A percentile compares a stretch with the other conserved stretches of the same genome.
These are phyloP conservation scores for Kazachstania taianensis DNA, from an alignment of 805 yeast genomes.

Conservation along the genomic window DNA sequence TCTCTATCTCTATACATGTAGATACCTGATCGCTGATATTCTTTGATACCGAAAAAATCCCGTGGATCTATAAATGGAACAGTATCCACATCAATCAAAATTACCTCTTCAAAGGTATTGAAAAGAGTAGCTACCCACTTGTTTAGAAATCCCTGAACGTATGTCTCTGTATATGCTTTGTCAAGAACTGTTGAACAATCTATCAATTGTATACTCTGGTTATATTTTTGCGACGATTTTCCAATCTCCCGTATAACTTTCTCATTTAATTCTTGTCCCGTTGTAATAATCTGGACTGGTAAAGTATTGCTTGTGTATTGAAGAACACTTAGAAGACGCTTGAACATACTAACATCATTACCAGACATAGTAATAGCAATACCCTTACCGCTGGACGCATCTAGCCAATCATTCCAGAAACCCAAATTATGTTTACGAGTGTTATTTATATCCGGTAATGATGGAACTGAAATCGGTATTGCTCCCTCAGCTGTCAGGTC, in stretches of 20 bases:
- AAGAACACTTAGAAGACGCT: slow-evolving; percentile 17
- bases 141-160: slow-evolving; percentile 24
- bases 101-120: slow-evolving; percentile 41
- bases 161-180: slow-evolving; percentile 8
- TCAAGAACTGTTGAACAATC: slow-evolving; percentile 17
- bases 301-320: slow-evolving; percentile 15
- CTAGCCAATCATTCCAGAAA: slow-evolving; percentile 21
- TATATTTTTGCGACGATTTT: slow-evolving; percentile 5
- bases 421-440: slow-evolving; percentile 12
- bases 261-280: slow-evolving; percentile 16
- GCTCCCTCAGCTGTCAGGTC: slow-evolving; percentile 2
- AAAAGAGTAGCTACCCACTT: slow-evolving; percentile 51
- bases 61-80: slow-evolving; percentile 34
- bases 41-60: slow-evolving; percentile 22
- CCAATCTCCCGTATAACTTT: slow-evolving; percentile 11
- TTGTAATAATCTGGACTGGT: slow-evolving; percentile 25
- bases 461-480: too few species aligned
- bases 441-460: too few species aligned
- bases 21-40: slow-evolving; percentile 18
- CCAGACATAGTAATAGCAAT: slow-evolving; percentile 20
- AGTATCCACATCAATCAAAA: slow-evolving; percentile 45
- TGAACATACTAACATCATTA: slow-evolving; percentile 12
- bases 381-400: slow-evolving; percentile 19
- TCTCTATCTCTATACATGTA: slow-evolving; percentile 26
- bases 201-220: slow-evolving; percentile 19